Conservation (phyloP, 331 rosid genomes). For the Saraca asoca region DNA sequence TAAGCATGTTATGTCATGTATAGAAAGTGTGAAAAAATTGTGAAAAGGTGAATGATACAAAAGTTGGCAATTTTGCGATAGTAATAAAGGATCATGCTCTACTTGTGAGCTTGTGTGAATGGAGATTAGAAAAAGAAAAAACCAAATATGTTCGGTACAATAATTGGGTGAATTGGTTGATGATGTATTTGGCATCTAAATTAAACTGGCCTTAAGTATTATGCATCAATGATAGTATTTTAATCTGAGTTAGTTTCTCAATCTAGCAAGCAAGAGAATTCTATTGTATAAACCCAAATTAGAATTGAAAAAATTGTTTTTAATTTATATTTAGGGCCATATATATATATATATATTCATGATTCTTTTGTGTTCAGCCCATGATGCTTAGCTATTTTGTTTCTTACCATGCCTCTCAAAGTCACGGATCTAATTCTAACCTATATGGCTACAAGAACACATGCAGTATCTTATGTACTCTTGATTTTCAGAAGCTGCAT, state of each 20-base stretch:
- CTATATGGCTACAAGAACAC: conserved; percentile 16
- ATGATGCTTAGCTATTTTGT: conserved; percentile 23
- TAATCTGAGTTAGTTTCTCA: neutral
- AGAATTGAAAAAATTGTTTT: conserved; percentile 21
- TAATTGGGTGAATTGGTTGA: neutral
- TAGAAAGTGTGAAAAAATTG: too few species aligned
- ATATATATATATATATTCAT: conserved; percentile 10
- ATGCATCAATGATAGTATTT: too few species aligned
- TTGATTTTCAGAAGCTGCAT: conserved; percentile 25
- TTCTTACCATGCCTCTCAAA: conserved; percentile 18
- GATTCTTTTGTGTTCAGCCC: conserved; percentile 16
- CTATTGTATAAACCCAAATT: conserved; percentile 4
- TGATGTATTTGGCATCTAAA: conserved; percentile 17
- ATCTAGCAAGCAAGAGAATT: conserved; percentile 13
- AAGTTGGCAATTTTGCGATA: neutral
- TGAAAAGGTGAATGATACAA: too few species aligned
- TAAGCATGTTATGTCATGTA: too few species aligned
- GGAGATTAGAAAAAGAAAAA: conserved; percentile 8
- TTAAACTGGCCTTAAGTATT: neutral
- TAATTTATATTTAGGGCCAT: neutral
- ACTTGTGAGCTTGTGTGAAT: conserved; percentile 25
- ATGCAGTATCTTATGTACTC: conserved; percentile 18
- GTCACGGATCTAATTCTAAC: conserved; percentile 23
- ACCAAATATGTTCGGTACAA: neutral
- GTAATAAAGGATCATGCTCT: conserved; percentile 6